Conservation (phyloP, 2,329 filamentous ascomycete species). For the Fusarium virguliforme region DNA sequence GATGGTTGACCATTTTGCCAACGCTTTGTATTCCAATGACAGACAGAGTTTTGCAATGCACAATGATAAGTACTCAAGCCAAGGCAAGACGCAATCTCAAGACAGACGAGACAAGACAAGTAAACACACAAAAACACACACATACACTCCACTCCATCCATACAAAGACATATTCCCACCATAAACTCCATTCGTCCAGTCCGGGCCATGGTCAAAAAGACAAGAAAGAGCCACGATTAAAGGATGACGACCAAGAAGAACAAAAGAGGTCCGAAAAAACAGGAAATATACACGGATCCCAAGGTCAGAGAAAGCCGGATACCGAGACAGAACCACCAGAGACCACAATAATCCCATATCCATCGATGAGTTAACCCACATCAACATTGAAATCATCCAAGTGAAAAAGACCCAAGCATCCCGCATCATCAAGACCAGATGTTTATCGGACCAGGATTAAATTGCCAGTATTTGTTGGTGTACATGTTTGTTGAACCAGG, state of each 20-base stretch:
- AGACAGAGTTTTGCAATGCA: slow-evolving; percentile 37
- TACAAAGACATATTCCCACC: slow-evolving; percentile 1
- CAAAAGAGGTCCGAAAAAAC: not conserved
- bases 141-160: slow-evolving; percentile 1
- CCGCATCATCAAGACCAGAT: not conserved
- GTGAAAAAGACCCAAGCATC: not conserved
- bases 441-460: not conserved
- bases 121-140: not conserved
- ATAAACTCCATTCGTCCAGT: slow-evolving; percentile 28
- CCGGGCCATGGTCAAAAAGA: slow-evolving; percentile 2
- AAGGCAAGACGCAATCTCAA: slow-evolving; percentile 9
- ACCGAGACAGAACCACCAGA: not conserved
- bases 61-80: slow-evolving; percentile 10
- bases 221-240: slow-evolving; percentile 4
- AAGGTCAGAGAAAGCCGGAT: slow-evolving; percentile 11
- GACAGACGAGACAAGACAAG: not conserved
- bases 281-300: slow-evolving; percentile 25
- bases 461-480: not conserved
- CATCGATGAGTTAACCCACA: not conserved
- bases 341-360: not conserved
- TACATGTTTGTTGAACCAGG: not conserved
- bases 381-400: not conserved
- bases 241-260: slow-evolving; percentile 4
- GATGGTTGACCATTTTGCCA: not conserved
- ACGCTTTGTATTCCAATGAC: slow-evolving; percentile 33